phyloP scores from a whole-genome alignment of 306 rosid species.

The Vigna reflexopilosa region DNA sequence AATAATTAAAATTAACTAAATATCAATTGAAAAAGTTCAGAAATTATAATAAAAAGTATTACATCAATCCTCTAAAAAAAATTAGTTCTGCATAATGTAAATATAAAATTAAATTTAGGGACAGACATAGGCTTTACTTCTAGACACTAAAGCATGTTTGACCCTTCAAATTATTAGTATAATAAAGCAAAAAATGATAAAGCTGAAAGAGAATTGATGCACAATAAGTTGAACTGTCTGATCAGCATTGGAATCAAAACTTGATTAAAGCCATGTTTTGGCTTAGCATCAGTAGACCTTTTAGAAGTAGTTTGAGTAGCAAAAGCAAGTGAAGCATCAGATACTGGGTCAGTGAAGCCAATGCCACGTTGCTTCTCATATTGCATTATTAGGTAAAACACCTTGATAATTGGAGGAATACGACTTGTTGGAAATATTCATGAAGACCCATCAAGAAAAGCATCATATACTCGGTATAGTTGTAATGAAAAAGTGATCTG shows the following conservation, averaged over 20 bases:
- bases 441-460: background rate
- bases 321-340: constrained; percentile 11
- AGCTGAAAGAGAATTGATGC: background rate
- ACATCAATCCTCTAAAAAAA: too few species aligned
- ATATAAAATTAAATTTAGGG: too few species aligned
- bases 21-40: too few species aligned
- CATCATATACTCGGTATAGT: background rate
- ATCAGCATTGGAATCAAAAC: background rate
- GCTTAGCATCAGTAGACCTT: background rate
- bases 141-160: background rate
- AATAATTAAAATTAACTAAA: too few species aligned
- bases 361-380: background rate
- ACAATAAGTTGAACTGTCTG: background rate
- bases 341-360: background rate
- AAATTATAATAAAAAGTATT: too few species aligned
- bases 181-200: background rate
- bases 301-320: background rate
- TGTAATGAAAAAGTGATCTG: background rate
- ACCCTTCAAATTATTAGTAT: background rate
- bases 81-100: too few species aligned
- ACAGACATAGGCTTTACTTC: too few species aligned
- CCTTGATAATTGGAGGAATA: background rate
- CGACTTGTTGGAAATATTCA: background rate
- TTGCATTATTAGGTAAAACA: background rate
- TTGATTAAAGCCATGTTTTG: background rate